phyloP scores from a whole-genome alignment of 768 basidiomycete species.

The Cubamyces sp. region DNA sequence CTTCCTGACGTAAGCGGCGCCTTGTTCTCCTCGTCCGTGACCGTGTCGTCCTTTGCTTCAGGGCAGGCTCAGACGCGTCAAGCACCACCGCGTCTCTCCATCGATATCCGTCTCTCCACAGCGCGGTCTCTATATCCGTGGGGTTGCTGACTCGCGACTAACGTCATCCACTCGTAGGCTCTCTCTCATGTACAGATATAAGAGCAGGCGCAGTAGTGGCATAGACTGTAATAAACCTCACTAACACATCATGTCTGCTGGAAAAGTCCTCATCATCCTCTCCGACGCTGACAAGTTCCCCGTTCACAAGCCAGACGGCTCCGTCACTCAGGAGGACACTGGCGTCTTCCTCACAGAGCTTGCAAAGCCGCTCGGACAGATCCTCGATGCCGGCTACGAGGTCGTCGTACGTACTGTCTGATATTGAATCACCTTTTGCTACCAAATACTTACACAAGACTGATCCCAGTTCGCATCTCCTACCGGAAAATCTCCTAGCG shows the following conservation, averaged over 20 bases:
- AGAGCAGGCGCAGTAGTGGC: neutral
- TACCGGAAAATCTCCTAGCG: conserved; percentile 27
- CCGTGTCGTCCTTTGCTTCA: conserved; percentile 17
- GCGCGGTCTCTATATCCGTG: neutral
- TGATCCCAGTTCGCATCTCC: conserved; percentile 32
- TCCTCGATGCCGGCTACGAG: conserved; percentile 33
- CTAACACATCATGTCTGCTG: conserved; percentile 13
- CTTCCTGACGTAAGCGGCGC: conserved; percentile 40
- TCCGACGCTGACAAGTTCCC: conserved; percentile 30
- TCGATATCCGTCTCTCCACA: conserved; percentile 6
- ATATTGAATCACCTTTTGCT: neutral
- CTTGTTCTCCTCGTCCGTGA: conserved; percentile 11
- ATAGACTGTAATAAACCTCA: neutral
- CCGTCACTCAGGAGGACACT: conserved; percentile 24
- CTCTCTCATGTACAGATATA: neutral
- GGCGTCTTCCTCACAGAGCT: conserved; percentile 34
- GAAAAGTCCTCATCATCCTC: conserved; percentile 33
- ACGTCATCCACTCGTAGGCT: neutral
- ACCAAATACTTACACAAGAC: neutral
- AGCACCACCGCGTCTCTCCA: neutral
- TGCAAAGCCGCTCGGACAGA: conserved; percentile 29
- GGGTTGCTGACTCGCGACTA: neutral
- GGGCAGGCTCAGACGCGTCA: conserved; percentile 22
- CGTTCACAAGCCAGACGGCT: conserved; percentile 27
- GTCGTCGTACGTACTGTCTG: conserved; percentile 25